phyloP scores from a whole-genome alignment of 2,329 filamentous ascomycete genomes.

The Paecilomyces sp. region DNA sequence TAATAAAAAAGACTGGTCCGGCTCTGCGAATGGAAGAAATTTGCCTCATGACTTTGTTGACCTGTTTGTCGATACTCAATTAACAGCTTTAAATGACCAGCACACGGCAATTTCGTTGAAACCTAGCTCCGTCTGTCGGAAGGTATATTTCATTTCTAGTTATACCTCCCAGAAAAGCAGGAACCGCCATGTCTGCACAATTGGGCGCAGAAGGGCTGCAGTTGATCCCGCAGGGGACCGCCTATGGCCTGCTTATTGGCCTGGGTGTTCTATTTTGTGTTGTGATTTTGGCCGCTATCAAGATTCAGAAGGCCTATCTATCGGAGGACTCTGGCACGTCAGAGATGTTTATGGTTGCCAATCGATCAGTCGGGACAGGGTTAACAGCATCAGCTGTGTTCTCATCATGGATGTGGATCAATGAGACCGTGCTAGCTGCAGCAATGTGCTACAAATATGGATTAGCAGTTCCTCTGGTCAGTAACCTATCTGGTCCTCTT shows the following conservation, averaged over 20 bases:
- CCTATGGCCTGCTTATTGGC: slow-evolving; percentile 44
- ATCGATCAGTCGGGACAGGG: slow-evolving; percentile 29
- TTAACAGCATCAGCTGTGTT: slow-evolving; percentile 31
- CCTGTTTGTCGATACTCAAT: neutral
- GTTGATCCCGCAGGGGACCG: slow-evolving; percentile 27
- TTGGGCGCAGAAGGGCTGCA: neutral
- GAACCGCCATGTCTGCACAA: neutral
- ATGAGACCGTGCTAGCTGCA: slow-evolving; percentile 28
- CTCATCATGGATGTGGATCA: slow-evolving; percentile 34
- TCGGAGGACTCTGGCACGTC: slow-evolving; percentile 38
- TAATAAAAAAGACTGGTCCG: neutral
- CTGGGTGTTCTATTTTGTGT: slow-evolving; percentile 42
- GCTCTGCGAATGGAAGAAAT: neutral
- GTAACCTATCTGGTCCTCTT: neutral
- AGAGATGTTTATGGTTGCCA: slow-evolving; percentile 35
- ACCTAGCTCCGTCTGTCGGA: neutral
- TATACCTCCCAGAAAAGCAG: neutral
- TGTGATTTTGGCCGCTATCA: slow-evolving; percentile 41
- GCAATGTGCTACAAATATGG: slow-evolving; percentile 28
- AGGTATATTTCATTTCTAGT: neutral
- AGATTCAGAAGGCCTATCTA: slow-evolving; percentile 38
- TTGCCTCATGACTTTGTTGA: neutral
- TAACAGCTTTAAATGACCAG: no score
- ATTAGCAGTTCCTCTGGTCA: slow-evolving; percentile 27
- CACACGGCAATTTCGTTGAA: no score